Conservation (phyloP, 2,329 filamentous ascomycete genomes). For the Paecilomyces dactylethromorphus region DNA sequence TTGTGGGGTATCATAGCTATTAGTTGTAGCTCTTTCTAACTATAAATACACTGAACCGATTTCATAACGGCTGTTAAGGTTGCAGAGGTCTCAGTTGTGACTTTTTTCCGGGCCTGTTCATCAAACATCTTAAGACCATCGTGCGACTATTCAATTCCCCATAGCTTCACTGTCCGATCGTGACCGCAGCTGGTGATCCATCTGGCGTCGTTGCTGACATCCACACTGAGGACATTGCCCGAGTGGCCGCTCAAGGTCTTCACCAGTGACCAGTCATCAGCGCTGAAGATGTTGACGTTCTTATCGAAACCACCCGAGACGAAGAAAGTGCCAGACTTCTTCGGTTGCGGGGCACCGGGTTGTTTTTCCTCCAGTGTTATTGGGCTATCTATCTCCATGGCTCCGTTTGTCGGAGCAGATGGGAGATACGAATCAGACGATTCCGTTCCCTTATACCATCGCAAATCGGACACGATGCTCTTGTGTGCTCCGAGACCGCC, state of each 20-base stretch:
- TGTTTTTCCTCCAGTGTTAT: slow-evolving; percentile 9
- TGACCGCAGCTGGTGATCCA: slow-evolving; percentile 96
- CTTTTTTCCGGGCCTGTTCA: not conserved
- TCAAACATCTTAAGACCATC: not conserved
- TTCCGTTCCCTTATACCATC: slow-evolving; percentile 88
- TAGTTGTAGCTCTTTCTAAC: not conserved
- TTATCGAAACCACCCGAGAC: slow-evolving; percentile 88
- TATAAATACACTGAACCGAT: not conserved
- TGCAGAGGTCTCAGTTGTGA: not conserved
- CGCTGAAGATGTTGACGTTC: slow-evolving; percentile 91
- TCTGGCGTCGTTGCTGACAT: slow-evolving; percentile 75
- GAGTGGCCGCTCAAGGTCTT: slow-evolving; percentile 87
- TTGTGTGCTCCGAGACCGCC: slow-evolving; percentile 86
- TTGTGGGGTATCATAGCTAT: not conserved
- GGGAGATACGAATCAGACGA: slow-evolving; percentile 59
- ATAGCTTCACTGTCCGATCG: slow-evolving; percentile 92
- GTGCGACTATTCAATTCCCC: slow-evolving; percentile 72
- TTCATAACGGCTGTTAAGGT: not conserved
- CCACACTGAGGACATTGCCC: slow-evolving; percentile 83
- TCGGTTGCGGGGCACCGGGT: slow-evolving; percentile 48
- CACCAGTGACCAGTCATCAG: slow-evolving; percentile 88
- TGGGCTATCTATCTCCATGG: slow-evolving; percentile 27
- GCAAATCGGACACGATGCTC: slow-evolving; percentile 83
- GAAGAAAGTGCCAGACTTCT: slow-evolving; percentile 86
- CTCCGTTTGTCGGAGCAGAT: slow-evolving; percentile 59